phyloP scores from a whole-genome alignment of 495 filamentous ascomycete species.

The Aspergillus mulundensis region DNA sequence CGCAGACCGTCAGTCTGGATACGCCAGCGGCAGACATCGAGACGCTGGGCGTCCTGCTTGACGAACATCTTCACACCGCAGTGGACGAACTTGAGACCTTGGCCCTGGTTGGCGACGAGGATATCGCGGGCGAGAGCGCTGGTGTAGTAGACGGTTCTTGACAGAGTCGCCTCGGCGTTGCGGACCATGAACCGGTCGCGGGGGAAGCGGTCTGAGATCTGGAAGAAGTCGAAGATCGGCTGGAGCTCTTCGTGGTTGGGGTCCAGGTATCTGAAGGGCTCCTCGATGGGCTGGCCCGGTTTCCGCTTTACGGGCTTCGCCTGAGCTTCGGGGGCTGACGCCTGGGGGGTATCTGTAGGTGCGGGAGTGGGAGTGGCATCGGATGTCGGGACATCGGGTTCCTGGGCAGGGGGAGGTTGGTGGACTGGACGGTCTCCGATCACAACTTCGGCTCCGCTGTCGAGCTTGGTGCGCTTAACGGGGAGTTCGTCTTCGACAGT shows the following conservation, averaged over 20 bases:
- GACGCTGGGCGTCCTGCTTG: slow-evolving; percentile 86
- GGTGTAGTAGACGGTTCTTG: slow-evolving; percentile 94
- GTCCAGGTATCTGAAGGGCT: slow-evolving; percentile 86
- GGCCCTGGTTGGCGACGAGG: slow-evolving; percentile 74
- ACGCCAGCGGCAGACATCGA: slow-evolving; percentile 82
- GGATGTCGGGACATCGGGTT: slow-evolving; percentile 37
- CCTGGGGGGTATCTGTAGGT: slow-evolving; percentile 14
- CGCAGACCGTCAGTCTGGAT: slow-evolving; percentile 91
- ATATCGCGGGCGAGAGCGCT: slow-evolving; percentile 79
- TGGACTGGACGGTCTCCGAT: slow-evolving; percentile 49
- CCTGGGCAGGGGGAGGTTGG: slow-evolving; percentile 39
- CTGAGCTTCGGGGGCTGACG: slow-evolving; percentile 11
- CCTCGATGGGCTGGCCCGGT: slow-evolving; percentile 60
- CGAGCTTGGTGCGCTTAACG: slow-evolving; percentile 44
- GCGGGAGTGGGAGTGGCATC: slow-evolving; percentile 23
- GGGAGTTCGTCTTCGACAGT: slow-evolving; percentile 41
- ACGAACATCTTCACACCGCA: slow-evolving; percentile 98
- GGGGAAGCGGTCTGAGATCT: slow-evolving; percentile 77
- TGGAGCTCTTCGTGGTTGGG: slow-evolving; percentile 68
- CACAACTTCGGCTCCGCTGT: slow-evolving; percentile 43
- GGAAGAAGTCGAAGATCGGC: slow-evolving; percentile 75
- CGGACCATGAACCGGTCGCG: slow-evolving; percentile 90
- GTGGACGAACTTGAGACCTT: slow-evolving; percentile 91
- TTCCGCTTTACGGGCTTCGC: slow-evolving; percentile 38
- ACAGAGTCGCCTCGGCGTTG: slow-evolving; percentile 75